Evolutionary conservation across 768 basidiomycete species (phyloP), one percentile per base, ranked within the genome.

Genomic region (Cystofilobasidium bisporidii): DNA sequence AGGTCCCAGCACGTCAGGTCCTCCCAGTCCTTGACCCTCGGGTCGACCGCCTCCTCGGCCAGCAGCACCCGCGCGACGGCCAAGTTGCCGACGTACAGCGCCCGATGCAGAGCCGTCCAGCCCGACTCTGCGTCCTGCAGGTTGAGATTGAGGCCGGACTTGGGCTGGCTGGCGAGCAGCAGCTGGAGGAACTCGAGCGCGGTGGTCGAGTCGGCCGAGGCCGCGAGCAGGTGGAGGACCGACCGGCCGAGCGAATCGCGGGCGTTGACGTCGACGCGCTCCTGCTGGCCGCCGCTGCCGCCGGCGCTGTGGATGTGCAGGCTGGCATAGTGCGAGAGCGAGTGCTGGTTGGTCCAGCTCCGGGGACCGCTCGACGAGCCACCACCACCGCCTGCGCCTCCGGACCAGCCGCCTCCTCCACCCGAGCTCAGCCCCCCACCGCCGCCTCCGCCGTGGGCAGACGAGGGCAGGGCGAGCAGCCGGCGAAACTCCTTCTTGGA

Each of bases 21-120:
- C 72, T 97, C 94, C 33, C 80, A 73, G 73, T 97, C 94, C 74
- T 90, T 91, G 67, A 88, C 71, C 6, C 81, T 78, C 0, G 80
- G 77, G 75, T 96, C 89, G 28, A 84, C 84, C 33, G n/a, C 26
- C 17, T 69, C 63, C 72, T 94, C 91, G 26, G 81, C 73, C 62
- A 96, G 78, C 10, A 98, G 82, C 41, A 92, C 80, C 56, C 89
- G 78, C 3, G 88, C 91, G 61, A 71, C 72, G 70, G 76, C 64
- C 67, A 79, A 70, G 63, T 78, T 90, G 0, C 88, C 89, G 43
- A 80, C 76, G 74, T 91, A 96, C 72, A 93, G 76, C 1, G 89
- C 89, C 58, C 91, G 80, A 73, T 99, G 94, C 26, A 98, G 79
- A 10, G 93, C 83, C 0, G 91, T 94, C 88, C 91, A 97, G 65